These are phyloP conservation scores for Beta corolliflora DNA, from an alignment of 179 eudicot species.

Conservation along the genomic window DNA sequence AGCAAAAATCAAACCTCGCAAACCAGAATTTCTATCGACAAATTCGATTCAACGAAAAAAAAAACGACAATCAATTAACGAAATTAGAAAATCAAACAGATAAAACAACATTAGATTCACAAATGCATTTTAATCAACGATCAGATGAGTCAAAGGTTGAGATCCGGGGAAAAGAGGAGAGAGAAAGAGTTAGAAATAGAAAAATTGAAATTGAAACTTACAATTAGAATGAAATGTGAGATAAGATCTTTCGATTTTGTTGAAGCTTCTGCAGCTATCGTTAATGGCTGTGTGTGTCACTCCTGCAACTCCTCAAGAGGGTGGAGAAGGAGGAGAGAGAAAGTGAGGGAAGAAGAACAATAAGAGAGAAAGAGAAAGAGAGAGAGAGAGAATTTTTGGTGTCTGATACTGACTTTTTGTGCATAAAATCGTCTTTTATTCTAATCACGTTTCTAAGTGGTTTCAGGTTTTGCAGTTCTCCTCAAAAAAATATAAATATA, in stretches of 20 bases:
- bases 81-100: not conserved
- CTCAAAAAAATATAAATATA: too few relatives aligned
- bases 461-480: too few relatives aligned
- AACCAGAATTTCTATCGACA: conserved; percentile 12
- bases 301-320: conserved; percentile 32
- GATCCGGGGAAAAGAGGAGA: not conserved
- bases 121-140: conserved; percentile 26
- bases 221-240: conserved; percentile 8
- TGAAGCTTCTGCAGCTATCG: conserved; percentile 15
- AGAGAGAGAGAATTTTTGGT: conserved; percentile 12
- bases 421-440: not conserved
- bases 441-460: too few relatives aligned
- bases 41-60: not conserved
- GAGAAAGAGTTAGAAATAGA: not conserved
- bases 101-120: not conserved
- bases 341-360: not conserved
- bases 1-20: not conserved
- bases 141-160: conserved; percentile 15
- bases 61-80: not conserved
- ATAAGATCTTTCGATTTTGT: conserved; percentile 17
- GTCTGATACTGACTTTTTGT: conserved; percentile 4
- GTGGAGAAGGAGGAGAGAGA: conserved; percentile 11
- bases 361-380: not conserved
- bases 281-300: conserved; percentile 31
- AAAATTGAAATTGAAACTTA: not conserved